Evolutionary conservation across 495 filamentous ascomycete species (phyloP), one percentile per base, ranked within the genome.

Genomic region (Xanthoparmelia taractica): DNA sequence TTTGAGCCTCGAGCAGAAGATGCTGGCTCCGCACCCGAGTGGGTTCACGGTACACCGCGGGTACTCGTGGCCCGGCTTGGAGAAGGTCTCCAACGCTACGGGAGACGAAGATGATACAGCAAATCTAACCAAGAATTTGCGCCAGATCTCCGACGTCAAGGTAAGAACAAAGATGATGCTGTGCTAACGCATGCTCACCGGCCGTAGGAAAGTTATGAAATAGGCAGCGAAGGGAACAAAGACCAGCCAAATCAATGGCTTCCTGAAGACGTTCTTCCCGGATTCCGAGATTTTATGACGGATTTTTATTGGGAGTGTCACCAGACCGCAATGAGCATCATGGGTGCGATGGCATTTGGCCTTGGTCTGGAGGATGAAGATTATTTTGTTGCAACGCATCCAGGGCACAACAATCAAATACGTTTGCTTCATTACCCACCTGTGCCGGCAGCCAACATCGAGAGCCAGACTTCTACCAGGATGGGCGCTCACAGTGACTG

Each of bases 401-500:
- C 78, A 15, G 83, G 82, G 2, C 73, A 81, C 61, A 80, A 84
- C 61, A 84, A 84, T 59, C 86, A 89, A 68, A 73, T 87, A 5
- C 79, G 87, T 4, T 68, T 90, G 18, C 75, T 89, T 15, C 84
- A 89, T 66, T 90, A 90, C 63, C 84, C 86, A 2, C 75, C 82
- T 10, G 74, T 88, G 20, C 77, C 81, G 43, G 78, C 75, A 11
- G 75, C 72, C 38, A 67, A 80, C 20, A 59, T 76, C 15, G 78
- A 81, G 43, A 75, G 71, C 29, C 74, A 78, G 23, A 69, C 70
- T 15, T 73, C 74, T 37, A 77, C 78, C 37, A 74, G 84, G 23
- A 84, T 84, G 74, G 78, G 80, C 1, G 82, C 82, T 7, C 79
- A 82, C 66, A 78, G 73, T 2, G 79, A 80, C 59, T 81, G 78